A percentile compares a stretch with the other conserved stretches of the same genome.
Evolutionary conservation across 805 yeast genomes (phyloP).

Genomic region (Candida corydali): DNA sequence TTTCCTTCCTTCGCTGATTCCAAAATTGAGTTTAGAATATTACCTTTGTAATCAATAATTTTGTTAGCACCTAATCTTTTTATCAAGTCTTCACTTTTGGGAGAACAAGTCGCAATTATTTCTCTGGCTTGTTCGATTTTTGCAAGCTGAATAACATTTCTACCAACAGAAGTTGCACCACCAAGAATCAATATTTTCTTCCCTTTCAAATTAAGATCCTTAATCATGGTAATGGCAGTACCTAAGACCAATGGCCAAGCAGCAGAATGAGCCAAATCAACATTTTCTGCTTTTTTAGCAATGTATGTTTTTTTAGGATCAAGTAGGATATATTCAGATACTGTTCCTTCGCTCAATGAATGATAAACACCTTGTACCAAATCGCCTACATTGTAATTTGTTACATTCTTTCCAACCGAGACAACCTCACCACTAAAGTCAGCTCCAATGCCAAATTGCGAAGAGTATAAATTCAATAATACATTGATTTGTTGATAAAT

Average conservation of each 20-base stretch:
- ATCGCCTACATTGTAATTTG: slow-evolving; percentile 24
- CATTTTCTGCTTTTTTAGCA: slow-evolving; percentile 37
- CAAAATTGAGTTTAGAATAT: slow-evolving; percentile 25
- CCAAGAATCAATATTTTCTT: slow-evolving; percentile 63
- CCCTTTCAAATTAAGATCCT: slow-evolving; percentile 30
- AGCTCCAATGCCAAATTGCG: slow-evolving; percentile 22
- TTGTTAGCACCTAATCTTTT: slow-evolving; percentile 52
- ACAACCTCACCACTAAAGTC: slow-evolving; percentile 33
- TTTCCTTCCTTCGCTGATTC: slow-evolving; percentile 29
- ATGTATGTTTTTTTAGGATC: slow-evolving; percentile 21
- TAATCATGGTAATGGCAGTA: slow-evolving; percentile 51
- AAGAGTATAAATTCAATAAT: slow-evolving; percentile 1
- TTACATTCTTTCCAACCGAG: slow-evolving; percentile 21
- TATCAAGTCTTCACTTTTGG: slow-evolving; percentile 42
- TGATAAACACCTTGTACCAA: slow-evolving; percentile 23
- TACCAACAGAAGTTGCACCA: slow-evolving; percentile 66
- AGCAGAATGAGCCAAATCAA: slow-evolving; percentile 56
- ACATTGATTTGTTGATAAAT: slow-evolving; percentile 12
- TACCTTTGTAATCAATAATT: slow-evolving; percentile 52
- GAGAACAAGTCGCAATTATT: slow-evolving; percentile 56
- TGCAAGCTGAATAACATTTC: slow-evolving; percentile 51
- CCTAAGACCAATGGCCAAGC: slow-evolving; percentile 61
- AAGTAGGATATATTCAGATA: slow-evolving; percentile 43
- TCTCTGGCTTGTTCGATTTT: slow-evolving; percentile 41
- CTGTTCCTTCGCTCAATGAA: slow-evolving; percentile 32